A percentile compares a stretch with the other conserved stretches of the same genome.
phyloP scores from a whole-genome alignment of 179 eudicot species.

The Sideroxylon spinosum region DNA sequence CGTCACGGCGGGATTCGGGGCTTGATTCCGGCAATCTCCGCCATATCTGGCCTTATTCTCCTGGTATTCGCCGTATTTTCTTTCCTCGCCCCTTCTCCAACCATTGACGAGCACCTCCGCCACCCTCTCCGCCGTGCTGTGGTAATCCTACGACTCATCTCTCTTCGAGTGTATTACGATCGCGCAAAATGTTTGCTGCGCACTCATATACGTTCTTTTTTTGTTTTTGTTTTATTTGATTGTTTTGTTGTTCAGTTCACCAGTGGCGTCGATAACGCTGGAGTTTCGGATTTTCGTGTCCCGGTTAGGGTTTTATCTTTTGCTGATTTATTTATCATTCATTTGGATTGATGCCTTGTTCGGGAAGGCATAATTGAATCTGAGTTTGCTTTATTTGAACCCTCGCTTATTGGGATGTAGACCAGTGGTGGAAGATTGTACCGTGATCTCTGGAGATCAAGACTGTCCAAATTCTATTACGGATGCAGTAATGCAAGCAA shows the following conservation, averaged over 20 bases:
- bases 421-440: conserved; percentile 44
- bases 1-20: conserved; percentile 28
- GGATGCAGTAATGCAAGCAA: conserved; percentile 73
- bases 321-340: conserved; percentile 7
- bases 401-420: conserved; percentile 38
- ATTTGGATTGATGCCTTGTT: conserved; percentile 1
- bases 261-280: conserved; percentile 21
- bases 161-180: neutral
- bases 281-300: conserved; percentile 37
- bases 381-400: conserved; percentile 27
- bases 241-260: conserved; percentile 24
- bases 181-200: neutral
- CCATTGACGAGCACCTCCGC: conserved; percentile 29
- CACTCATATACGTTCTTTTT: neutral
- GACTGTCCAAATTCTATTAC: conserved; percentile 51
- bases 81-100: conserved; percentile 55
- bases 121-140: conserved; percentile 17
- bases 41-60: conserved; percentile 55
- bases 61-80: conserved; percentile 42
- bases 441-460: conserved; percentile 69
- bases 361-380: conserved; percentile 29
- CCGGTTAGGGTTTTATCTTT: conserved; percentile 53
- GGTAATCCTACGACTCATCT: conserved; percentile 14
- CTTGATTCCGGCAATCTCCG: conserved; percentile 35
- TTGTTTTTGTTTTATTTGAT: neutral